Evolutionary conservation across 2,329 filamentous ascomycete species (phyloP).

Genomic region (Trichoderma sp.): DNA sequence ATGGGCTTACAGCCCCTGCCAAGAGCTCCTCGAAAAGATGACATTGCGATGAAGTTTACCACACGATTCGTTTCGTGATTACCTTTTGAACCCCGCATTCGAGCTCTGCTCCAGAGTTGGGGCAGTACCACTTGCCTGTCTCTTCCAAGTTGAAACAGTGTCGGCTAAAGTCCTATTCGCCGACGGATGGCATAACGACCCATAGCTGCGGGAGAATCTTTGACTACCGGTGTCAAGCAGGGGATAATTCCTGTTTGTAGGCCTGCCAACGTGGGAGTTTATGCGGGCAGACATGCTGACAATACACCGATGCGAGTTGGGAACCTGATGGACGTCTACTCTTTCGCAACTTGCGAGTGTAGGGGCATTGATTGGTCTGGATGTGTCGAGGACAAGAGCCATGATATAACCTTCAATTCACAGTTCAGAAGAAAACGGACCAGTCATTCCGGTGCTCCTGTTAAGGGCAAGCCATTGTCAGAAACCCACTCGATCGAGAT

Average conservation of each 20-base stretch:
- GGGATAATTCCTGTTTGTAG: not conserved
- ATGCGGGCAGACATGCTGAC: not conserved
- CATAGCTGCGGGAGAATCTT: not conserved
- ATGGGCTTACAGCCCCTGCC: not conserved
- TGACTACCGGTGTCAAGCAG: not conserved
- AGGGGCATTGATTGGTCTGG: not conserved
- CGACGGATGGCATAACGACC: constrained; percentile 1
- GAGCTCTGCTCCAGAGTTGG: not conserved
- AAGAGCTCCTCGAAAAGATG: not conserved
- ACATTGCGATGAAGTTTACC: not conserved
- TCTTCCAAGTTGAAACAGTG: not conserved
- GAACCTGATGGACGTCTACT: not conserved
- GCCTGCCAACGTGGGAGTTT: not conserved
- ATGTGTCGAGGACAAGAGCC: not conserved
- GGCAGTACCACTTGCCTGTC: not conserved
- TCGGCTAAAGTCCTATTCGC: constrained; percentile 12
- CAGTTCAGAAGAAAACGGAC: not conserved
- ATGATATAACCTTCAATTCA: not conserved
- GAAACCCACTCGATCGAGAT: not conserved
- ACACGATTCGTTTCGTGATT: not conserved
- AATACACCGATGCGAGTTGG: not conserved
- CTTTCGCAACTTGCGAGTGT: not conserved
- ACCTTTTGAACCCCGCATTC: not conserved
- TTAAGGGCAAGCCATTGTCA: not conserved
- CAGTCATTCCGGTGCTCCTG: not conserved